Evolutionary conservation across 2,329 filamentous ascomycete genomes (phyloP), one percentile per base, ranked within the genome.

Genomic region (Cercospora sp.): DNA sequence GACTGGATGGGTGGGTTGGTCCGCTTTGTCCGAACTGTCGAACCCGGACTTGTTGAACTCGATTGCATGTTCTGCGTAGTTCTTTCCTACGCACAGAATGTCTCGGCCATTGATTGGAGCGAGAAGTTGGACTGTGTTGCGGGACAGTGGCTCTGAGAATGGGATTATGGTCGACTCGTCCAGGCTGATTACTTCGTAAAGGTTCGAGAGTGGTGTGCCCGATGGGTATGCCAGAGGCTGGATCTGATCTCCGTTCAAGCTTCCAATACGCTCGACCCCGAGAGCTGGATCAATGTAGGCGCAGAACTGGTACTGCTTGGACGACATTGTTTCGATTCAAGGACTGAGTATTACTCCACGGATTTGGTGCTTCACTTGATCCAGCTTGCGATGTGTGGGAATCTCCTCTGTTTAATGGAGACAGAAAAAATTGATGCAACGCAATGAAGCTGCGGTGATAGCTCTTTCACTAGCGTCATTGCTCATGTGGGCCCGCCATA

Each of bases 1-100:
- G 8, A 87, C 85, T 0, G 85, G 85, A 68, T 86, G 82, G 0
- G 82, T 83, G 0, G 85, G 85, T 51, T 79, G 77, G 64, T 85
- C 85, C 0, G 80, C 77, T 70, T 87, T 87, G 70, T 88, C 86
- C 5, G 81, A 85, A 65, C 80, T 81, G 73, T 87, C 86, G 70
- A 82, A 87, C 0, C 86, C 85, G 1, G 82, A 85, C 10, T 76
- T 79, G 71, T 87, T 86, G 77, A 88, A 87, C 68, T 87, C 85
- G 63, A 82, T 84, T 1, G 86, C 86, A 72, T 88, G 86, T 48
- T 86, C 85, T 33, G 79, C 77, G 70, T 87, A 88, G 70, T 87
- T 87, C 73, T 87, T 87, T 30, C 85, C 84, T 2, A 87, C 83
- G 58, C 84, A 81, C 1, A 87, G 79, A n/a, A 87, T 77, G 73